phyloP scores from a whole-genome alignment of 345 rosid species.

The Durio zibethinus region DNA sequence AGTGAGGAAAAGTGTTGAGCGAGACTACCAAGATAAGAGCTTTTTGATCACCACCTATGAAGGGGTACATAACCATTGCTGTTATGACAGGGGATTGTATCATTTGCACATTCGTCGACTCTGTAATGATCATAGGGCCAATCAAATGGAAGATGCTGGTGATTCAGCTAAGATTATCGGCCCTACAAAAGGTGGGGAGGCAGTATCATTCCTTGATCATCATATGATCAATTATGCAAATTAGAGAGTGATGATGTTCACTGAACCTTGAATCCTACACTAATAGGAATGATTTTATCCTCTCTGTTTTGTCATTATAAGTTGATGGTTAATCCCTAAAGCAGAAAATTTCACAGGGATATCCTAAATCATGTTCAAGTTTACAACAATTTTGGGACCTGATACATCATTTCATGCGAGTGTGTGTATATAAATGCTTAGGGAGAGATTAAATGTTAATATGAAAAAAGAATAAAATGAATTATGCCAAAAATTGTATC shows the following conservation, averaged over 20 bases:
- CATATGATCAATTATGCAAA: neutral
- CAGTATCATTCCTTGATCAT: neutral
- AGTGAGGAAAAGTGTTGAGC: neutral
- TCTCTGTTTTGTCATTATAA: neutral
- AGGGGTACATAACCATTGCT: conserved; percentile 2
- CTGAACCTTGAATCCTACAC: neutral
- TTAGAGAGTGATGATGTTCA: neutral
- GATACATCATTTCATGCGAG: neutral
- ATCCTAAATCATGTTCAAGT: neutral
- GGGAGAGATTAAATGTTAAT: neutral
- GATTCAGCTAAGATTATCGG: neutral
- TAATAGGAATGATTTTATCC: neutral
- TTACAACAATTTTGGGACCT: neutral
- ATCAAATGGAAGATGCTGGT: neutral
- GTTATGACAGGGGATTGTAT: neutral
- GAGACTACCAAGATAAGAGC: conserved; percentile 1
- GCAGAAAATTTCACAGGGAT: neutral
- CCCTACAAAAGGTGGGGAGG: neutral
- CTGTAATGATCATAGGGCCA: neutral
- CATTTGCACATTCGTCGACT: neutral
- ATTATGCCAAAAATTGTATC: neutral
- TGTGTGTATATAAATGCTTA: neutral
- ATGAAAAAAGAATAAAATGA: neutral
- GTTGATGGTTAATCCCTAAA: neutral
- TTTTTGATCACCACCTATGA: neutral